Percentiles rank a stretch among this genome's conserved stretches.
Evolutionary conservation across 352 stramenopile genomes (phyloP).

Genomic region (Phytophthora aleatoria): DNA sequence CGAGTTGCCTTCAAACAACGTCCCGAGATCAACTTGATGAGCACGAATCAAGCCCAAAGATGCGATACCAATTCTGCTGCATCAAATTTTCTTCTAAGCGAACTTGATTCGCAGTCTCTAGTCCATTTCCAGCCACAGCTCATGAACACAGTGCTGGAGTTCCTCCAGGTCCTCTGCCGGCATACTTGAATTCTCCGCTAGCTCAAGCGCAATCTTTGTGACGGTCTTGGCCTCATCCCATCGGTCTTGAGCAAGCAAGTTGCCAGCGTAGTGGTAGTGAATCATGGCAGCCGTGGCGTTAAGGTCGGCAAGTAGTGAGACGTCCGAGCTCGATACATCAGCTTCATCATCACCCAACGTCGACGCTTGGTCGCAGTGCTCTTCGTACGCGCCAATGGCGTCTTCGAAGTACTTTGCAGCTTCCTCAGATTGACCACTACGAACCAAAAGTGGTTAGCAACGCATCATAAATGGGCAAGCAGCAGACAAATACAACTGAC

Average conservation of each 20-base stretch:
- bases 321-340: constrained; percentile 13
- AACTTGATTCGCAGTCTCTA: neutral
- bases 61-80: too few relatives aligned
- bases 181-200: constrained; percentile 38
- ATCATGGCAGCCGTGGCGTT: constrained; percentile 37
- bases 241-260: constrained; percentile 24
- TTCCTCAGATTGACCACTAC: constrained; percentile 20
- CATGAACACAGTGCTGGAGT: constrained; percentile 32
- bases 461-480: neutral
- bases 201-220: constrained; percentile 25
- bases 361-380: constrained; percentile 29
- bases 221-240: constrained; percentile 35
- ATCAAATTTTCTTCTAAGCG: too few relatives aligned
- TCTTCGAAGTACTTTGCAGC: constrained; percentile 32
- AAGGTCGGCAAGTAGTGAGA: constrained; percentile 23
- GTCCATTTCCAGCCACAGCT: constrained; percentile 35
- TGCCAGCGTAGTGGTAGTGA: constrained; percentile 36
- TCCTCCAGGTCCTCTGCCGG: constrained; percentile 23
- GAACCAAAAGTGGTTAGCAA: neutral
- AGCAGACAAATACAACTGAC: constrained; percentile 10
- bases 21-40: too few relatives aligned
- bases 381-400: constrained; percentile 32
- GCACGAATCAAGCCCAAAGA: too few relatives aligned
- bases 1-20: too few relatives aligned
- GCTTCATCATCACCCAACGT: constrained; percentile 2